A percentile compares a stretch with the other conserved stretches of the same genome.
Evolutionary conservation across 306 rosid species (phyloP).

Genomic region (Corylus americana): DNA sequence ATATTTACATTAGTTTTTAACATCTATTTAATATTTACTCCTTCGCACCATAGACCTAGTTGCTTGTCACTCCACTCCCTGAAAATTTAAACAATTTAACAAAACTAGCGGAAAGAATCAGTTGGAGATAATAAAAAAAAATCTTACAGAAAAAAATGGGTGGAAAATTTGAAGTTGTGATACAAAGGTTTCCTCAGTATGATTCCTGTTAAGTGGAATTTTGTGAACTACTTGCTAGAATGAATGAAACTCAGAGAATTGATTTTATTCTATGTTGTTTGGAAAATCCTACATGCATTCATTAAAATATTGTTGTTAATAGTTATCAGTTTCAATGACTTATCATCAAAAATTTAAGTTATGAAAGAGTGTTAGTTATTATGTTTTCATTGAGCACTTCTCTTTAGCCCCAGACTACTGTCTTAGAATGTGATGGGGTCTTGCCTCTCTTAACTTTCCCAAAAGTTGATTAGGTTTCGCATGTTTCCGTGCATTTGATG

Average conservation of each 20-base stretch:
- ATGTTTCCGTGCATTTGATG: neutral
- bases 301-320: neutral
- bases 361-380: neutral
- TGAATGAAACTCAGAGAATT: neutral
- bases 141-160: neutral
- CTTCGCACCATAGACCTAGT: neutral
- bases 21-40: neutral
- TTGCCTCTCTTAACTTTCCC: neutral
- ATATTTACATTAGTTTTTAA: neutral
- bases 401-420: neutral
- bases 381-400: neutral
- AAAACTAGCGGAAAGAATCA: neutral
- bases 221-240: conserved; percentile 3
- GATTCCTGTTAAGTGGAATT: neutral
- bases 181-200: neutral
- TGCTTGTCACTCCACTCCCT: neutral
- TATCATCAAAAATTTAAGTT: neutral
- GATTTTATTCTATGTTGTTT: neutral
- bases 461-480: neutral
- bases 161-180: neutral
- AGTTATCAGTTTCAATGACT: neutral
- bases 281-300: neutral
- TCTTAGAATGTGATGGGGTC: neutral
- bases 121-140: neutral
- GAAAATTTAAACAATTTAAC: neutral